Evolutionary conservation across 441 rosid genomes (phyloP), one percentile per base, ranked within the genome.

Genomic region (Daphne laureola): DNA sequence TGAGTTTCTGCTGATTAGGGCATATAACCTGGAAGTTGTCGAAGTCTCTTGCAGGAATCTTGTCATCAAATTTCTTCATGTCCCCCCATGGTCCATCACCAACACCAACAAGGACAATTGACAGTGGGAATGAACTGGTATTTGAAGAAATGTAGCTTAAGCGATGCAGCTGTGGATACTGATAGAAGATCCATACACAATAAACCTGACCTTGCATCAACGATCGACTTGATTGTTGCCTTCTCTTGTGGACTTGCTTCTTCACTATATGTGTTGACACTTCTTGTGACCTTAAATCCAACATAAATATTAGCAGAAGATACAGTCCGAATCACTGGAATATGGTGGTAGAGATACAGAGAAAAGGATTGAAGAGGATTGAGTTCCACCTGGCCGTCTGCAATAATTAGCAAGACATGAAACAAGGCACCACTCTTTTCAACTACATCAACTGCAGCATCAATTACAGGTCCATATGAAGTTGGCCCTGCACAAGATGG

Each of bases 81-180:
- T 81, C 91, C 36, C 87, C 93, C 97, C 97, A 90, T 12, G 97
- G 97, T 38, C 95, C 97, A 57, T 86, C 97, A 49, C 95, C 95
- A 57, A 86, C 95, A 54, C 97, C 95, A 65, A 86, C 78, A 46
- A 90, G 84, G 62, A 84, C 64, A 61, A 90, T 78, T 8, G 95
- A 80, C 50, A 90, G 72, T 14, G 97, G 81, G 72, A 78, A 73
- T 17, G 68, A 61, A 64, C 97, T 90, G 72, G 31, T 46, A 17
- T 51, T 31, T 23, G 16, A 17, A 27, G 1, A 14, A 17, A 14
- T 13, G 46, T 26, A 44, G 40, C 51, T 46, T 4, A 31, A 26
- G 3, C 51, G 27, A 17, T 5, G 17, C 14, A 2, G 11, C 31
- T n/a, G 15, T n/a, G 15, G 17, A 17, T 31, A 4, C 43, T 6